These are phyloP conservation scores for Aspergillus brunneoviolaceus DNA, from an alignment of 2,329 filamentous ascomycete genomes.

Conservation along the genomic window DNA sequence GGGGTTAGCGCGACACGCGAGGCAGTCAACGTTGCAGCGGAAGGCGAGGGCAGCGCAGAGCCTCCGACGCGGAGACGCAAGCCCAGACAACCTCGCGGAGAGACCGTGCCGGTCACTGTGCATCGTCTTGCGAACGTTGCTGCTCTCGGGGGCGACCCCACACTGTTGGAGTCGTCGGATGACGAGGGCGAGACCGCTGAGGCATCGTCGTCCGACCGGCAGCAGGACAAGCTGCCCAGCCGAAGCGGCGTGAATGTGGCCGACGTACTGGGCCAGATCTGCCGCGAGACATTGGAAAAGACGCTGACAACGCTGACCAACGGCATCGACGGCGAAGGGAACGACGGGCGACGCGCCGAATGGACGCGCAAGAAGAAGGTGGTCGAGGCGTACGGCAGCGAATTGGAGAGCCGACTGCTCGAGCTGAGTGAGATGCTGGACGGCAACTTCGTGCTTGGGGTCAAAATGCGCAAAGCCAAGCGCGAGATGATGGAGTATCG, in stretches of 20 bases:
- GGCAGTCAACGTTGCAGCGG: not conserved
- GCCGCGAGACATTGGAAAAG: slow-evolving; percentile 51
- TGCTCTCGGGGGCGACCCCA: slow-evolving; percentile 26
- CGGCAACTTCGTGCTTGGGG: slow-evolving; percentile 48
- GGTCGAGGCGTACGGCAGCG: slow-evolving; percentile 49
- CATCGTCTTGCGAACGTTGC: slow-evolving; percentile 40
- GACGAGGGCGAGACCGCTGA: slow-evolving; percentile 32
- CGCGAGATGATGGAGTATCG: slow-evolving; percentile 48
- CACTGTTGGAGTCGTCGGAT: slow-evolving; percentile 21
- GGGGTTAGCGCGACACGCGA: slow-evolving; percentile 13
- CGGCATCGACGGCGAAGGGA: slow-evolving; percentile 41
- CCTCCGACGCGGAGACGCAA: slow-evolving; percentile 22
- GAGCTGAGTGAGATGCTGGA: slow-evolving; percentile 54
- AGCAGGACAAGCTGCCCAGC: slow-evolving; percentile 39
- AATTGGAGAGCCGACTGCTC: slow-evolving; percentile 51
- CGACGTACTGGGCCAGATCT: slow-evolving; percentile 53
- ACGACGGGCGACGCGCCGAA: slow-evolving; percentile 39
- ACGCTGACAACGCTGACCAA: slow-evolving; percentile 45
- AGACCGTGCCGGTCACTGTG: slow-evolving; percentile 43
- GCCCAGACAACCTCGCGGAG: slow-evolving; percentile 31
- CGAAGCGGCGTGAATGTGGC: slow-evolving; percentile 51
- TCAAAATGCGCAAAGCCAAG: slow-evolving; percentile 47
- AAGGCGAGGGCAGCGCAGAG: slow-evolving; percentile 4
- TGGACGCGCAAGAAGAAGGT: slow-evolving; percentile 48
- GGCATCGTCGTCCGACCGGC: slow-evolving; percentile 31